Percentiles rank a stretch among this genome's conserved stretches.
Evolutionary conservation across 2,329 filamentous ascomycete genomes (phyloP).

Genomic region (Aureobasidium melanogenum): DNA sequence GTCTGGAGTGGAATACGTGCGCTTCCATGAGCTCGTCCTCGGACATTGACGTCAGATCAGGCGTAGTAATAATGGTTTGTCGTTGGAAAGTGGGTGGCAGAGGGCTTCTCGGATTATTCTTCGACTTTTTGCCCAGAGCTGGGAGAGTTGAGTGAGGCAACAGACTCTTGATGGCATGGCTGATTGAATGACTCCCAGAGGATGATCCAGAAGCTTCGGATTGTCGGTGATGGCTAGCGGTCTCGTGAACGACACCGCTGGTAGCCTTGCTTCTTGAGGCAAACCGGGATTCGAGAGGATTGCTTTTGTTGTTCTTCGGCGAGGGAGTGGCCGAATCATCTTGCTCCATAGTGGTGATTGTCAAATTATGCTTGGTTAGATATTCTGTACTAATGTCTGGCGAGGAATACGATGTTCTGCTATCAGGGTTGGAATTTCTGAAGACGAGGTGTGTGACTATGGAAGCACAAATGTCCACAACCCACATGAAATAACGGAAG

Average conservation of each 20-base stretch:
- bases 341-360: background rate
- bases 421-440: background rate
- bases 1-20: background rate
- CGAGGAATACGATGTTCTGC: background rate
- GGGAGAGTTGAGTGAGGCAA: background rate
- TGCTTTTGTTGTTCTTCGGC: background rate
- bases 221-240: background rate
- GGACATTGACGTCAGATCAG: background rate
- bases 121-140: background rate
- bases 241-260: background rate
- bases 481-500: background rate
- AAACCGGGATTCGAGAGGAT: background rate
- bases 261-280: background rate
- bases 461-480: background rate
- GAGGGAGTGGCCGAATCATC: background rate
- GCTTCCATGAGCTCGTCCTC: background rate
- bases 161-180: background rate
- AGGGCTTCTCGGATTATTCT: background rate
- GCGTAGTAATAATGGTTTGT: background rate
- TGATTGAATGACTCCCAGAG: background rate
- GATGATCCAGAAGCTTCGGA: background rate
- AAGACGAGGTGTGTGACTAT: background rate
- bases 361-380: background rate
- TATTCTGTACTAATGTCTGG: background rate
- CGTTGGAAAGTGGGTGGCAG: background rate